These are phyloP conservation scores for Penicillium sp. DNA, from an alignment of 2,329 filamentous ascomycete species.

Conservation along the genomic window DNA sequence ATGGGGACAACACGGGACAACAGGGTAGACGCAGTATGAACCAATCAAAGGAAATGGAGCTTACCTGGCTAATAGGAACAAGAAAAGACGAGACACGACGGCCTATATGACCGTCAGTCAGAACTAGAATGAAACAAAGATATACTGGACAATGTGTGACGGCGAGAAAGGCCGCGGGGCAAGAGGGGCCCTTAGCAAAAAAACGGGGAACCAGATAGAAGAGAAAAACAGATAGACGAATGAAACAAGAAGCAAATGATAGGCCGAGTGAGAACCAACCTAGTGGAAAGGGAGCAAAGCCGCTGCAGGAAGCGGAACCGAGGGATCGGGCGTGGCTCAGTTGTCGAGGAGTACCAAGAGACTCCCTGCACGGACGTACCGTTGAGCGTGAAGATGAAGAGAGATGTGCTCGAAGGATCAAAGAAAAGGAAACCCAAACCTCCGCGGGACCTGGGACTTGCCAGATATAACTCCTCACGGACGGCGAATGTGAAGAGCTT, in stretches of 20 bases:
- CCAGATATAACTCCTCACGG: slow-evolving; percentile 7
- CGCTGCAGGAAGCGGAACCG: neutral
- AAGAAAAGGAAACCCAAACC: neutral
- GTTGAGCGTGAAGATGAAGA: neutral
- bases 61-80: slow-evolving; percentile 1
- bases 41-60: neutral
- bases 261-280: neutral
- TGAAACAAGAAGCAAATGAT: neutral
- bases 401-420: neutral
- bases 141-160: slow-evolving; percentile 4
- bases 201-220: neutral
- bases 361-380: slow-evolving; percentile 3
- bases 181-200: neutral
- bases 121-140: neutral
- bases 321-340: slow-evolving; percentile 10
- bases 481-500: slow-evolving; percentile 11
- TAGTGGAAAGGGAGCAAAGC: neutral
- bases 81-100: neutral
- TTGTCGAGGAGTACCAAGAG: neutral
- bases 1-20: neutral
- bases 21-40: neutral
- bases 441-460: neutral
- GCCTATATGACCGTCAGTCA: neutral
- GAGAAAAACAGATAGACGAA: neutral
- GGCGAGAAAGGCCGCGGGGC: neutral